Evolutionary conservation across 495 filamentous ascomycete genomes (phyloP).

Genomic region (Penicillium alfredii): DNA sequence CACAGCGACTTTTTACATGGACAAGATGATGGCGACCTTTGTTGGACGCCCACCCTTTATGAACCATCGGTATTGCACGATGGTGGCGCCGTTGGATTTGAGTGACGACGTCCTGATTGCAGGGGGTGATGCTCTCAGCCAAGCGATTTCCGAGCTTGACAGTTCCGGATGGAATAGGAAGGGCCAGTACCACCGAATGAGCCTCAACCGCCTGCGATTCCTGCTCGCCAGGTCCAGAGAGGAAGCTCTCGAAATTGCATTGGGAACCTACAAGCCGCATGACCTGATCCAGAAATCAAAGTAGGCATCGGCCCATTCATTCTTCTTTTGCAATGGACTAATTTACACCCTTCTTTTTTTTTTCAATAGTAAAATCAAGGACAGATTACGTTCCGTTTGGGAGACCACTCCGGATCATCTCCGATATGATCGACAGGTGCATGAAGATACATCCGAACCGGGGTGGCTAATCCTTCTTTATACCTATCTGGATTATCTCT

Average conservation of each 20-base stretch:
- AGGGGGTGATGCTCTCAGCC: slow-evolving; percentile 37
- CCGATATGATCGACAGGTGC: slow-evolving; percentile 29
- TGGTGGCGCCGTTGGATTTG: slow-evolving; percentile 53
- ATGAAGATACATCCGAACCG: slow-evolving; percentile 23
- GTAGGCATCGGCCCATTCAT: slow-evolving; percentile 21
- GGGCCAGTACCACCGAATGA: slow-evolving; percentile 32
- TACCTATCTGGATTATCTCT: slow-evolving; percentile 46
- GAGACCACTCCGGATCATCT: slow-evolving; percentile 27
- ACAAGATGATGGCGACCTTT: slow-evolving; percentile 50
- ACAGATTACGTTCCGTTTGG: slow-evolving; percentile 29
- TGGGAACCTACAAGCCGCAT: slow-evolving; percentile 36
- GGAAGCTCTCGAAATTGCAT: slow-evolving; percentile 54
- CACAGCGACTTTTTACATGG: slow-evolving; percentile 44
- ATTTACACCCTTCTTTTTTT: no score
- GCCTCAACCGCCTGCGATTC: slow-evolving; percentile 44
- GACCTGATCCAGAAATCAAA: slow-evolving; percentile 42
- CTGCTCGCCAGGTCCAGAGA: slow-evolving; percentile 46
- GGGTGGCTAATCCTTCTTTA: slow-evolving; percentile 26
- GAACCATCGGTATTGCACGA: slow-evolving; percentile 48
- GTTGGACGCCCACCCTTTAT: slow-evolving; percentile 53
- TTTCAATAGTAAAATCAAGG: slow-evolving; percentile 26
- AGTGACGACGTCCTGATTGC: slow-evolving; percentile 45
- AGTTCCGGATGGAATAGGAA: slow-evolving; percentile 49
- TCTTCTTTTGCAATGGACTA: no score
- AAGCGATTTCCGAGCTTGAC: slow-evolving; percentile 42